Base-by-base conservation (phyloP, 441 rosid species). In the Adansonia gregorii region DNA sequence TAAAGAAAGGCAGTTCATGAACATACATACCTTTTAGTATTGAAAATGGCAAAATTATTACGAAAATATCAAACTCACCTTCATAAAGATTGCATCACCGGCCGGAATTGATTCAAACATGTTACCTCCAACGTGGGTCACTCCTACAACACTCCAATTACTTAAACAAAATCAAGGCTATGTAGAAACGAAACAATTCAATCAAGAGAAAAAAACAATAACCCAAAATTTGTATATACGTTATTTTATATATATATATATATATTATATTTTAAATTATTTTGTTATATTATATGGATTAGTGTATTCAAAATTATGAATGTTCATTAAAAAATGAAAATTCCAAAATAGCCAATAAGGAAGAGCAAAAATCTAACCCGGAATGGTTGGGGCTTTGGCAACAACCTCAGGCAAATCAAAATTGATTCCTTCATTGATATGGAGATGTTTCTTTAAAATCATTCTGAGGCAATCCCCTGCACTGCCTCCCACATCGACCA, bases 401-500 rank as follows among this genome's bases (percentile, higher is more conserved):
- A 89, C 89, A 17, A 91, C 94, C 75, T 88, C 89, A 24, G 90
- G 94, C 80, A 91, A 71, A 69, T 91, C 94, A 69, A 88, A 91
- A 79, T 91, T 89, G 86, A 88, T 81, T 2, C 90, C 94, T 78
- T 86, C 74, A 31, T 76, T 76, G 12, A 91, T 78, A 20, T 71
- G 64, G 6, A 89, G 76, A 78, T 84, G 80, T 56, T 88, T 87
- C 19, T 79, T 17, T 65, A 88, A 41, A 58, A 91, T 91, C 94
- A 91, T 89, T 78, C 86, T 82, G 52, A 91, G 89, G 82, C 93
- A 89, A 79, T 89, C 94, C 12, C 94, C 94, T 14, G 87, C 88
- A 10, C 94, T 91, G 9, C 94, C 94, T 56, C 93, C 94, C 35
- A 91, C 92, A 58, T 91, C 94, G 9, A 91, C 91, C 67, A 91